Percentiles rank a stretch among this genome's conserved stretches.
Evolutionary conservation across 2,329 filamentous ascomycete genomes (phyloP).

Genomic region (Fusarium zealandicum): DNA sequence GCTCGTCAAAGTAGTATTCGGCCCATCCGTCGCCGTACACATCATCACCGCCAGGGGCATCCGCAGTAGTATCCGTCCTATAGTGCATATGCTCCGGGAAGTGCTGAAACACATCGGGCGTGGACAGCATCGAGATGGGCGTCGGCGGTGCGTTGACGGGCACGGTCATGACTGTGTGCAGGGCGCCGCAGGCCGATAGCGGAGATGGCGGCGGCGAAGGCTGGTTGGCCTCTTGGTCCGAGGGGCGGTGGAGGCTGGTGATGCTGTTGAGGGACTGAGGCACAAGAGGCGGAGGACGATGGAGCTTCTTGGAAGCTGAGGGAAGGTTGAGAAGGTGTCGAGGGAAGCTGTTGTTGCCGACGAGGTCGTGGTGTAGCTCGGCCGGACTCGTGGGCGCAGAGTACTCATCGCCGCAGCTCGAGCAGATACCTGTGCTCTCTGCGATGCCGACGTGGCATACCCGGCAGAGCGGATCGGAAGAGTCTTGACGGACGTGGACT

Average conservation of each 20-base stretch:
- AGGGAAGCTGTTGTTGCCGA: conserved; percentile 9
- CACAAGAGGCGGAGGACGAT: conserved; percentile 30
- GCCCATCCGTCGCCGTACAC: conserved; percentile 43
- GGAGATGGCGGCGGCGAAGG: conserved; percentile 23
- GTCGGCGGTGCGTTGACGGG: conserved; percentile 16
- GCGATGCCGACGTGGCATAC: conserved; percentile 35
- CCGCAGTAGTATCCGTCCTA: conserved; percentile 1
- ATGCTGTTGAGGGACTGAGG: conserved; percentile 22
- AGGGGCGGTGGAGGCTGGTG: conserved; percentile 25
- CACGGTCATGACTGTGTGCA: conserved; percentile 16
- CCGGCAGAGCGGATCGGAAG: conserved; percentile 31
- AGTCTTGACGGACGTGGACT: conserved; percentile 35
- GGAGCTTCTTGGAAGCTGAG: conserved; percentile 18
- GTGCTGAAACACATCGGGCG: conserved; percentile 32
- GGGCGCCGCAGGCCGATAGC: conserved; percentile 10
- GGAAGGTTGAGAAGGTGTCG: conserved; percentile 13
- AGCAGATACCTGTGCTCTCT: conserved; percentile 35
- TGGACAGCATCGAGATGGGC: conserved; percentile 32
- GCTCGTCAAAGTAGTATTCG: conserved; percentile 45
- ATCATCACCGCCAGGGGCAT: conserved; percentile 20
- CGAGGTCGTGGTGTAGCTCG: conserved; percentile 6
- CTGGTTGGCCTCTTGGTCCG: conserved; percentile 28
- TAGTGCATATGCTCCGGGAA: conserved; percentile 27
- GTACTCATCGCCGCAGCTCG: conserved; percentile 35
- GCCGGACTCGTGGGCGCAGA: conserved; percentile 11